A percentile compares a stretch with the other conserved stretches of the same genome.
Evolutionary conservation across 495 filamentous ascomycete genomes (phyloP).

Genomic region (Penicillium pancosmium): DNA sequence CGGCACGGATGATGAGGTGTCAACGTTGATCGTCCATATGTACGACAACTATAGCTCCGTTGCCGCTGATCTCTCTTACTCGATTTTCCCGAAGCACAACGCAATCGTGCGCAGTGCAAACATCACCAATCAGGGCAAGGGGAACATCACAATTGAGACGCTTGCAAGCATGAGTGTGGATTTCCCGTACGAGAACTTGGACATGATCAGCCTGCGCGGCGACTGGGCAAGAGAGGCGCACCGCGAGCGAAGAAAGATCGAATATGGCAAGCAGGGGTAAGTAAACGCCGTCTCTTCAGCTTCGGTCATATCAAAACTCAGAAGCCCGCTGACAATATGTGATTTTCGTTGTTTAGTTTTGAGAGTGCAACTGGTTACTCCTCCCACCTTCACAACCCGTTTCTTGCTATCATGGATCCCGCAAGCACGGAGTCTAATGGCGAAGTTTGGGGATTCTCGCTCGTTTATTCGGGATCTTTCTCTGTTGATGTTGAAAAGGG

Average conservation of each 20-base stretch:
- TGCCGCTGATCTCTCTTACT: constrained; percentile 54
- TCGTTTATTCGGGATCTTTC: constrained; percentile 58
- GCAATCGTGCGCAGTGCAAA: constrained; percentile 55
- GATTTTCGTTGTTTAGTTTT: constrained; percentile 32
- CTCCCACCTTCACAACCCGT: constrained; percentile 58
- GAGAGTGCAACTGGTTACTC: constrained; percentile 55
- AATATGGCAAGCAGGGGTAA: constrained; percentile 40
- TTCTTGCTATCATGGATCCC: constrained; percentile 52
- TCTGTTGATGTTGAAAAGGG: constrained; percentile 54
- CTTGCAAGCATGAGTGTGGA: constrained; percentile 57
- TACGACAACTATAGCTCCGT: constrained; percentile 54
- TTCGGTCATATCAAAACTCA: background rate
- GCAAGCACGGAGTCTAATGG: constrained; percentile 54
- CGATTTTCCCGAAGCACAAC: constrained; percentile 55
- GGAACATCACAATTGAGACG: constrained; percentile 47
- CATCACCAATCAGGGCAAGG: constrained; percentile 52
- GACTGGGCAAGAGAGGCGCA: constrained; percentile 58
- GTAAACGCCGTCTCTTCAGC: background rate
- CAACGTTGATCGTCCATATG: constrained; percentile 52
- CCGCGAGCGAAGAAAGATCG: constrained; percentile 35
- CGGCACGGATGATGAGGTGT: constrained; percentile 49
- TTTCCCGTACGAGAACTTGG: constrained; percentile 53
- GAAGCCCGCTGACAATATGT: background rate
- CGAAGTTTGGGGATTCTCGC: constrained; percentile 57
- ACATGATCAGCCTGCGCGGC: constrained; percentile 54